Conservation (phyloP, 2,329 filamentous ascomycete genomes). For the Microascus cirrosus region DNA sequence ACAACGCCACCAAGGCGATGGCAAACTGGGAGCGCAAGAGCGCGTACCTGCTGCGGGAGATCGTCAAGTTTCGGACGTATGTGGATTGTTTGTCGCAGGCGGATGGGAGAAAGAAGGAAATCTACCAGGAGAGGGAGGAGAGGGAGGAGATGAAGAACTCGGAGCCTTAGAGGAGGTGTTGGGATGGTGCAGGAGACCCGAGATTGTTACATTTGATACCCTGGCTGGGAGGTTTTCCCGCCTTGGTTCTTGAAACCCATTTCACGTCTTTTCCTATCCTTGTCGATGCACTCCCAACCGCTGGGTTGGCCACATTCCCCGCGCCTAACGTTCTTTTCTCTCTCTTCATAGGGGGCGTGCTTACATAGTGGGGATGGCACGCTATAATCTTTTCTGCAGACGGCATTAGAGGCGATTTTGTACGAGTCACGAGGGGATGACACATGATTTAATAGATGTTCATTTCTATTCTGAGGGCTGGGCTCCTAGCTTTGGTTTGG, state of each 20-base stretch:
- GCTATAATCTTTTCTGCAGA: no score
- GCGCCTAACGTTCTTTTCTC: neutral
- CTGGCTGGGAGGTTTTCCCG: neutral
- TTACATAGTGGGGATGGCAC: neutral
- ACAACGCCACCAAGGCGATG: conserved; percentile 76
- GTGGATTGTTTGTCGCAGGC: conserved; percentile 74
- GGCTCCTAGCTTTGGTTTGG: no score
- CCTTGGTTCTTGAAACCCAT: neutral
- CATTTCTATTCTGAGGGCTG: neutral
- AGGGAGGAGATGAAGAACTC: neutral
- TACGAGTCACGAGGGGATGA: neutral
- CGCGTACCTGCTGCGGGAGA: conserved; percentile 80
- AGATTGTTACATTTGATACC: neutral
- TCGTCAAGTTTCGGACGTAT: conserved; percentile 93
- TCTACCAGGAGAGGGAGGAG: conserved; percentile 51
- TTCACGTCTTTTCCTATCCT: neutral
- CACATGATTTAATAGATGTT: neutral
- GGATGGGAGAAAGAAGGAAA: conserved; percentile 55
- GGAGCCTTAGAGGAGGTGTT: neutral
- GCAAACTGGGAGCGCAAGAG: conserved; percentile 96
- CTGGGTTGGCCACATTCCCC: neutral
- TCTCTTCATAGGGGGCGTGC: neutral
- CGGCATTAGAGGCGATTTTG: neutral
- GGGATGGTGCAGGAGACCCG: neutral
- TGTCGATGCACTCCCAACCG: neutral